Base-by-base conservation (phyloP, 371 early-diverging fungal species). In the Encephalitozoon cuniculi region DNA sequence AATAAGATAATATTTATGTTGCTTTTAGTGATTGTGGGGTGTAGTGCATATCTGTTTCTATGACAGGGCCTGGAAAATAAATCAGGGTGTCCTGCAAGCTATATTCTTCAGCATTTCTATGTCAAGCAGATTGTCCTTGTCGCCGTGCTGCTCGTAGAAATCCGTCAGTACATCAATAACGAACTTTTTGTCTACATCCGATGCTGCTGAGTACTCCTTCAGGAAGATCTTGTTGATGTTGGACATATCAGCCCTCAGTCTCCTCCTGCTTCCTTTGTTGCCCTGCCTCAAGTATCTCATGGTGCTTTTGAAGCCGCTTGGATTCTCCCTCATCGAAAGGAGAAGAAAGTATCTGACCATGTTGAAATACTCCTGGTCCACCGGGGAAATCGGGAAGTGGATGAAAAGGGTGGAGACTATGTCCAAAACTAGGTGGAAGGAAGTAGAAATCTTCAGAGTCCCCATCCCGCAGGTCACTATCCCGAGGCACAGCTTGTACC, bases 401-500 rank as follows among this genome's bases (percentile, higher is more conserved):
- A 68, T 46, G 49, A 46, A 75, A 49, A 75, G 68, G n/a, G 75
- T 64, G 21, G 51, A 54, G 8, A 75, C 39, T 2, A 67, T 34
- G 49, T 52, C 32, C 2, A 75, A 11, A 6, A 64, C 64, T 41
- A 25, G 23, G 34, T 39, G 23, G 4, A 18, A 34, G 11, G 49
- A n/a, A 1, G 30, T 30, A 21, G 9, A 11, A 23, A 79, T 37
- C 41, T 65, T 67, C 18, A 21, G 53, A 15, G 28, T 49, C 25
- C 71, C 54, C 26, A 72, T 9, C 30, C 73, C 69, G 26, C 65
- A 18, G 1, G 39, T 54, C 3, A 77, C 30, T 51, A 80, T 52
- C 4, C 77, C 76, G 8, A 76, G 46, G 44, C 73, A 76, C 1
- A 76, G 8, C 49, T 80, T 76, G 66, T 80, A 80, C n/a, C 39